Evolutionary conservation across 1,284 basidiomycete genomes (phyloP).

Genomic region (Malassezia sympodialis): DNA sequence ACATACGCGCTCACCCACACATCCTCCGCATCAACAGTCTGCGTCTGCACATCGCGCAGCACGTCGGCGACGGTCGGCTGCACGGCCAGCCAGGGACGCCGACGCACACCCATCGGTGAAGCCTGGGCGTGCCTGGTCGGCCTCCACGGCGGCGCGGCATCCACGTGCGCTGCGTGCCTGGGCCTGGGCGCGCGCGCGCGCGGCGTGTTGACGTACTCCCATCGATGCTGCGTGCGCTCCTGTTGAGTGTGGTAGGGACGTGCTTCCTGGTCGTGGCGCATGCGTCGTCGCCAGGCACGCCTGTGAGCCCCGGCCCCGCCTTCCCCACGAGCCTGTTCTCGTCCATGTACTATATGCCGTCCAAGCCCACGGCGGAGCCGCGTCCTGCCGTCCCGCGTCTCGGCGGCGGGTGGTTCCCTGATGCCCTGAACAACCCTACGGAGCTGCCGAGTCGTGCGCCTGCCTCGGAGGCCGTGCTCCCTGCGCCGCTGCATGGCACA

Average conservation of each 20-base stretch:
- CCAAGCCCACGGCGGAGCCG: constrained; percentile 22
- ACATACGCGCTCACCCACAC: constrained; percentile 7
- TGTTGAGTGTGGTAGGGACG: not conserved
- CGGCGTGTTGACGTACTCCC: not conserved
- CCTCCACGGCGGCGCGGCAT: not conserved
- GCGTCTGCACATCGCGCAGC: constrained; percentile 2
- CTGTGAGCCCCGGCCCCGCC: constrained; percentile 31
- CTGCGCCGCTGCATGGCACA: not conserved
- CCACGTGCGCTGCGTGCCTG: not conserved
- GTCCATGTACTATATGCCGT: constrained; percentile 23
- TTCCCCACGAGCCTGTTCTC: constrained; percentile 42
- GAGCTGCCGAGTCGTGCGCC: constrained; percentile 50
- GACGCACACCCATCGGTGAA: not conserved
- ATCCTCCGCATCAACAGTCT: not conserved
- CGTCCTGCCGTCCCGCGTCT: constrained; percentile 29
- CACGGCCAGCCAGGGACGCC: constrained; percentile 6
- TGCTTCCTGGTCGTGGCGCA: not conserved
- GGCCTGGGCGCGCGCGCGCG: not conserved
- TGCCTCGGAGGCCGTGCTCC: not conserved
- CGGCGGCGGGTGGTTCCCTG: constrained; percentile 32
- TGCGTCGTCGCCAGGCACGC: not conserved
- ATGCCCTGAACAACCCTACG: constrained; percentile 59
- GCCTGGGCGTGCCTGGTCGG: not conserved
- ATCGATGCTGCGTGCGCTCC: not conserved
- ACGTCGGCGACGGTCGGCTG: constrained; percentile 4